Evolutionary conservation across 345 rosid genomes (phyloP).

Genomic region (Schrenkiella parvula): DNA sequence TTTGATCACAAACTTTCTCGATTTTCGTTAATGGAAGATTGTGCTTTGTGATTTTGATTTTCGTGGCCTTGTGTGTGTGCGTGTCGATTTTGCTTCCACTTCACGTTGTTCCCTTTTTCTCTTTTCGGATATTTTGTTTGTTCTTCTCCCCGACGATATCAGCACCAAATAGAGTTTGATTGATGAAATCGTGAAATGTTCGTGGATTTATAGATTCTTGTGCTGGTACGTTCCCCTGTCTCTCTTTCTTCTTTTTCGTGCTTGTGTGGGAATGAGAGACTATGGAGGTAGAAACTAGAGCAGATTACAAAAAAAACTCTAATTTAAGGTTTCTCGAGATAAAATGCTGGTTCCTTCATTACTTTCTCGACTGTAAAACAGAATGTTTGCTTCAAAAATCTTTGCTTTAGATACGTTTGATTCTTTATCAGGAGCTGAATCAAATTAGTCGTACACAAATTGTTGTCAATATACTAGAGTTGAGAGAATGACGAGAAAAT

Average conservation of each 20-base stretch:
- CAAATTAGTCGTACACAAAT: not conserved
- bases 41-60: not conserved
- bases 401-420: conserved; percentile 26
- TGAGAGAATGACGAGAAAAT: not conserved
- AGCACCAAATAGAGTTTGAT: conserved; percentile 33
- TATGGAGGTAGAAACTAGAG: not conserved
- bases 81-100: conserved; percentile 46
- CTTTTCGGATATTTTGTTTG: not conserved
- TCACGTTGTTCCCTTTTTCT: conserved; percentile 30
- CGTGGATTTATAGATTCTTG: conserved; percentile 6
- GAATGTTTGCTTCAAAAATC: not conserved
- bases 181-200: conserved; percentile 12
- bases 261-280: not conserved
- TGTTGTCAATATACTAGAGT: not conserved
- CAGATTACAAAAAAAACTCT: not conserved
- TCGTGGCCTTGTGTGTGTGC: not conserved
- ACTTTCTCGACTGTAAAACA: not conserved
- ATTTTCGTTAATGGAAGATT: conserved; percentile 4
- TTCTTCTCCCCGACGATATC: conserved; percentile 5
- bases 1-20: conserved; percentile 8
- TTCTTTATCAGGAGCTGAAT: not conserved
- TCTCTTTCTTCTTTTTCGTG: not conserved
- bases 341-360: not conserved
- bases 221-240: conserved; percentile 28
- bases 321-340: not conserved